Evolutionary conservation across 352 stramenopile species (phyloP).

Genomic region (Saprolegnia parasitica): DNA sequence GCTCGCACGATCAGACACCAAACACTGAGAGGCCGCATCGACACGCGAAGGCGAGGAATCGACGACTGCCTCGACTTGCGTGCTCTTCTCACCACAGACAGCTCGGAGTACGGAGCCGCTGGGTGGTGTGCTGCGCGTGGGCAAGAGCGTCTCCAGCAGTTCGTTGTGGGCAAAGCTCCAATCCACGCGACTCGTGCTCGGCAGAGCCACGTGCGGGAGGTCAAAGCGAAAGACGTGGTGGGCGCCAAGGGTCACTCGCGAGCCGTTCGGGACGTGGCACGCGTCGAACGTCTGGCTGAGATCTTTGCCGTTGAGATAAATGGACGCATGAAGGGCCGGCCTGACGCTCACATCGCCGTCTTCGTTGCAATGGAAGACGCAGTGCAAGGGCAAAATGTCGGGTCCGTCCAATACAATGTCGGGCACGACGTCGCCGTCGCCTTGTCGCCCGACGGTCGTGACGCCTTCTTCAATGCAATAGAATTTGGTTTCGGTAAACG

Average conservation of each 20-base stretch:
- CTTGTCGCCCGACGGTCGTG: constrained; percentile 10
- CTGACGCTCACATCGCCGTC: constrained; percentile 13
- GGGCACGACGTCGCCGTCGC: constrained; percentile 20
- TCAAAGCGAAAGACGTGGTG: constrained; percentile 28
- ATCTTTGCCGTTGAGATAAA: constrained; percentile 1
- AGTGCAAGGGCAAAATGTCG: constrained; percentile 18
- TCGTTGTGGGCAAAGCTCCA: constrained; percentile 27
- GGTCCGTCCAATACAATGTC: constrained; percentile 15
- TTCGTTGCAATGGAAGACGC: constrained; percentile 17
- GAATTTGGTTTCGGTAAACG: constrained; percentile 17
- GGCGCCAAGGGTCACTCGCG: constrained; percentile 3
- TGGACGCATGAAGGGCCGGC: background rate
- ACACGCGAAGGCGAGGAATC: too few relatives aligned
- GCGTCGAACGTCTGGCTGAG: background rate
- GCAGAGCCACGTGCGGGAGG: background rate
- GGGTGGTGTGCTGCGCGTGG: background rate
- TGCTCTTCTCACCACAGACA: background rate
- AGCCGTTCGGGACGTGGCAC: background rate
- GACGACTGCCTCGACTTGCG: too few relatives aligned
- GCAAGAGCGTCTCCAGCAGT: constrained; percentile 15
- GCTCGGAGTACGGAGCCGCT: background rate
- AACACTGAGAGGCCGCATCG: too few relatives aligned
- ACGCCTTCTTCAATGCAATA: constrained; percentile 27
- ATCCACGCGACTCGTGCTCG: background rate
- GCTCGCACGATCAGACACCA: too few relatives aligned